Evolutionary conservation across 2,329 filamentous ascomycete species (phyloP).

Genomic region (Xylaria sp.): DNA sequence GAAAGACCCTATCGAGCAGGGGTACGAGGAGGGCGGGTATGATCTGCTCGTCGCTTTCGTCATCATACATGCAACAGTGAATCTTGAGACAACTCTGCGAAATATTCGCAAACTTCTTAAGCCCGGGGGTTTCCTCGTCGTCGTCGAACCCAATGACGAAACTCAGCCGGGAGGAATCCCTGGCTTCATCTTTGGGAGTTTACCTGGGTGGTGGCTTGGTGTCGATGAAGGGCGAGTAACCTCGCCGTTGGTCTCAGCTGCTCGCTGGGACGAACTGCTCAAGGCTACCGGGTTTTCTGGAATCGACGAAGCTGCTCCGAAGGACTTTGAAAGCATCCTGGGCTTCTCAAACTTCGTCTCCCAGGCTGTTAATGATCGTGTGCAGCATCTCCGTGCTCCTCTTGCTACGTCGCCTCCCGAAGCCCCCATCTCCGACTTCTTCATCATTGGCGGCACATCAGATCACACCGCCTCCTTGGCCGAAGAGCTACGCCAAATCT

Average conservation of each 20-base stretch:
- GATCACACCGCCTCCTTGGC: not conserved
- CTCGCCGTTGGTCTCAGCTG: constrained; percentile 34
- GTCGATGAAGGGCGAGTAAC: constrained; percentile 41
- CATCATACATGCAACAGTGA: constrained; percentile 24
- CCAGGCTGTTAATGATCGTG: constrained; percentile 20
- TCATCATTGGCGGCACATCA: constrained; percentile 16
- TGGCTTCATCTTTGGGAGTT: constrained; percentile 46
- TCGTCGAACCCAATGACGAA: constrained; percentile 25
- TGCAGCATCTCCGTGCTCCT: constrained; percentile 10
- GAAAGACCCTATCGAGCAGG: constrained; percentile 25
- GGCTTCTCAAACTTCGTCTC: constrained; percentile 18
- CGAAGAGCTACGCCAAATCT: not conserved
- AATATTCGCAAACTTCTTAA: constrained; percentile 42
- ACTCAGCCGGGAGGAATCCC: not conserved
- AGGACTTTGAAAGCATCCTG: constrained; percentile 4
- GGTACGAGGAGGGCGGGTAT: constrained; percentile 12
- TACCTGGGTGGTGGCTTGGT: constrained; percentile 50
- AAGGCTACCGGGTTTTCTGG: constrained; percentile 32
- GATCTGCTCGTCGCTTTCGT: constrained; percentile 26
- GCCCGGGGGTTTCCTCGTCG: constrained; percentile 51
- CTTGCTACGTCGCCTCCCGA: not conserved
- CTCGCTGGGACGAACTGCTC: constrained; percentile 30
- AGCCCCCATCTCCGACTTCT: constrained; percentile 2
- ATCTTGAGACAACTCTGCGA: constrained; percentile 7
- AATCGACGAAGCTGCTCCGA: constrained; percentile 10